Evolutionary conservation across 2,329 filamentous ascomycete genomes (phyloP).

Genomic region (Colletotrichum salicis): DNA sequence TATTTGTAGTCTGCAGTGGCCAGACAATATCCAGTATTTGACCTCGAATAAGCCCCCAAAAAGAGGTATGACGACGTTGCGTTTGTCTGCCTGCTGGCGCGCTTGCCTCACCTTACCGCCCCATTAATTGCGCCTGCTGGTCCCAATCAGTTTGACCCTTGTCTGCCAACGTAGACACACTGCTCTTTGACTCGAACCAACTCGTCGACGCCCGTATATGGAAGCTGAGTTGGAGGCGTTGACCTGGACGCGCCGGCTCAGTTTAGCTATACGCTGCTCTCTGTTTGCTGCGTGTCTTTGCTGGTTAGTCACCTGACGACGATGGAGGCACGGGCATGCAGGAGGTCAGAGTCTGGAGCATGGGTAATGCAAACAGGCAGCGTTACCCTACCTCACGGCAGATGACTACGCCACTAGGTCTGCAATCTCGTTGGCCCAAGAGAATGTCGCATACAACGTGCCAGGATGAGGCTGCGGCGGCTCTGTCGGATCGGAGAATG

Average conservation of each 20-base stretch:
- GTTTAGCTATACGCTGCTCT: neutral
- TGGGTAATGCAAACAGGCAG: conserved; percentile 19
- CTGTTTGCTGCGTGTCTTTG: neutral
- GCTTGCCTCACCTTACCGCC: conserved; percentile 1
- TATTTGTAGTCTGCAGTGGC: conserved; percentile 31
- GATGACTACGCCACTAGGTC: neutral
- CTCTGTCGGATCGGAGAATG: conserved; percentile 35
- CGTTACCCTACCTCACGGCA: conserved; percentile 21
- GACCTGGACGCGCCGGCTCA: neutral
- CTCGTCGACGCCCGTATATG: neutral
- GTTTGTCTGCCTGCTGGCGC: conserved; percentile 9
- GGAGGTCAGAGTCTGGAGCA: conserved; percentile 24
- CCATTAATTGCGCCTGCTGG: neutral
- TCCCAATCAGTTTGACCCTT: neutral
- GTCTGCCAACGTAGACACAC: neutral
- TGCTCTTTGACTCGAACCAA: neutral
- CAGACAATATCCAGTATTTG: conserved; percentile 19
- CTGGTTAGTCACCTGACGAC: conserved; percentile 7
- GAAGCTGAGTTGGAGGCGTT: neutral
- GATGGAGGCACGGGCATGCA: conserved; percentile 34
- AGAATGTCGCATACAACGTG: conserved; percentile 5
- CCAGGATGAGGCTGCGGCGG: conserved; percentile 29
- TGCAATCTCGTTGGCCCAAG: conserved; percentile 4
- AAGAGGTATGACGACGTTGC: conserved; percentile 27
- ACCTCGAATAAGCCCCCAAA: neutral